Percentiles rank a stretch among this genome's conserved stretches.
Conservation (phyloP, 768 basidiomycete species). For the Calocera viscosa region DNA sequence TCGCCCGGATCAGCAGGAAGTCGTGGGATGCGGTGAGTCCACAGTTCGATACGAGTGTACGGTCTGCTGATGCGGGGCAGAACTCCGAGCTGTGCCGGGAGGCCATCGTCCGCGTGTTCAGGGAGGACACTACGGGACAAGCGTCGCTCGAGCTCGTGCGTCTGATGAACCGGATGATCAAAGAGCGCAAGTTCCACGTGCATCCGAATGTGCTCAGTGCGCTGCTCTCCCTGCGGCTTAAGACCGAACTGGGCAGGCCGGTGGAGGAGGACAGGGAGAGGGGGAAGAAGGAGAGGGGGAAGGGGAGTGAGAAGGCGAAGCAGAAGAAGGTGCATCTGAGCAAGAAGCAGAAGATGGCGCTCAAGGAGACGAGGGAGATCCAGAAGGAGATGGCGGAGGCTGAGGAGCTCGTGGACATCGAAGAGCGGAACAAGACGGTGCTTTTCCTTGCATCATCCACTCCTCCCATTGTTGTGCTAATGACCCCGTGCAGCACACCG, state of each 20-base stretch:
- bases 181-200: slow-evolving; percentile 79
- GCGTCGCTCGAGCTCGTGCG: slow-evolving; percentile 83
- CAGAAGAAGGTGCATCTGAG: slow-evolving; percentile 63
- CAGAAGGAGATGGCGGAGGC: slow-evolving; percentile 88
- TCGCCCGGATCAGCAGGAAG: slow-evolving; percentile 67
- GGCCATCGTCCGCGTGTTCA: slow-evolving; percentile 70
- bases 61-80: slow-evolving; percentile 33
- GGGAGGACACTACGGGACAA: slow-evolving; percentile 63
- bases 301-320: slow-evolving; percentile 46
- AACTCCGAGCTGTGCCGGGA: slow-evolving; percentile 74
- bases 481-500: slow-evolving; percentile 60
- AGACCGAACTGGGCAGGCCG: slow-evolving; percentile 67
- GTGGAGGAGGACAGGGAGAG: slow-evolving; percentile 53
- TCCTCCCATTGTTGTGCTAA: neutral
- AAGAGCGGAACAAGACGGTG: slow-evolving; percentile 73
- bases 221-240: slow-evolving; percentile 72
- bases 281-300: slow-evolving; percentile 27
- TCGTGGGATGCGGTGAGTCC: slow-evolving; percentile 75
- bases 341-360: slow-evolving; percentile 76
- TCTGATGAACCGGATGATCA: slow-evolving; percentile 87
- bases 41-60: slow-evolving; percentile 7
- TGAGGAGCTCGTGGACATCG: slow-evolving; percentile 83
- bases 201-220: slow-evolving; percentile 80
- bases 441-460: slow-evolving; percentile 26
- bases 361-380: slow-evolving; percentile 82